phyloP scores from a whole-genome alignment of 345 rosid species.

The Durio zibethinus region DNA sequence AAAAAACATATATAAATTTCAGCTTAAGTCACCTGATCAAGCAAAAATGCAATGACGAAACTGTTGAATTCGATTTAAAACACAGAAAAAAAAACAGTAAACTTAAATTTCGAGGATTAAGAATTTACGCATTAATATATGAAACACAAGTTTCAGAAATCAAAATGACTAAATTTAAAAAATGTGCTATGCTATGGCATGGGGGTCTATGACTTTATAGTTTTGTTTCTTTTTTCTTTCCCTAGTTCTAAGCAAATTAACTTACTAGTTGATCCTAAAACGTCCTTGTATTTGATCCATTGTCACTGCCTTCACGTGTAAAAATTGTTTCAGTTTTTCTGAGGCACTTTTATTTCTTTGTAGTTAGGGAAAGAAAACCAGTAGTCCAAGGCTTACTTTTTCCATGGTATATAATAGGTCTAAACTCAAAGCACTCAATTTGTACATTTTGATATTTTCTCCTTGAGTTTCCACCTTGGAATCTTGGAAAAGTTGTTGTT shows the following conservation, averaged over 20 bases:
- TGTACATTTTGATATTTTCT: constrained; percentile 32
- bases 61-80: too few species aligned
- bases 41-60: too few species aligned
- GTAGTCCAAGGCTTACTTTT: constrained; percentile 1
- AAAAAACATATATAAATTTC: too few species aligned
- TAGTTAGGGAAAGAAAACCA: not conserved
- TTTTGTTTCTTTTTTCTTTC: not conserved
- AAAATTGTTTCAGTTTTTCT: constrained; percentile 18
- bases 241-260: not conserved
- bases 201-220: too few species aligned
- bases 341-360: constrained; percentile 29
- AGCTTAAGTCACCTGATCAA: too few species aligned
- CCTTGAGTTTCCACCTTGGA: constrained; percentile 27
- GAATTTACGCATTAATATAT: too few species aligned
- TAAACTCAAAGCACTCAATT: constrained; percentile 37
- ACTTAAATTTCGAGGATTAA: too few species aligned
- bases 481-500: constrained; percentile 20
- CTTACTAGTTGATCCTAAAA: constrained; percentile 30
- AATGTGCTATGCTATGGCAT: too few species aligned
- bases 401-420: not conserved
- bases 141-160: too few species aligned
- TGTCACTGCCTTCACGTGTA: constrained; percentile 13
- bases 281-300: constrained; percentile 4
- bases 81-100: too few species aligned
- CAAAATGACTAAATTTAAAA: too few species aligned